Percentiles rank a stretch among this genome's conserved stretches.
Conservation (phyloP, 345 rosid genomes). For the Moricandia moricandioides region DNA sequence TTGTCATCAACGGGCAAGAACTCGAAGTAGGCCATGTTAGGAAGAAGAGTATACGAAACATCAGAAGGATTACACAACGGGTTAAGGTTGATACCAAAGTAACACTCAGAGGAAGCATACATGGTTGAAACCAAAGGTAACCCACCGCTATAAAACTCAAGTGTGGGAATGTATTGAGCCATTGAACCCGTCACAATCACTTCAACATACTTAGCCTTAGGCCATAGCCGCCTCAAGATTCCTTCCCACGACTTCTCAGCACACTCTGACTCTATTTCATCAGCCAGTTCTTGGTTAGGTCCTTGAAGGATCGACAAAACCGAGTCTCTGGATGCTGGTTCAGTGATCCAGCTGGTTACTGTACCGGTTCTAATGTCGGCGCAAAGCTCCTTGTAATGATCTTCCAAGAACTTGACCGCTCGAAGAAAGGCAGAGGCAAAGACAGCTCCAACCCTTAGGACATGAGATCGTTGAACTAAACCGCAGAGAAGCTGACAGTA, state of each 20-base stretch:
- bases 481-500: slow-evolving; percentile 90
- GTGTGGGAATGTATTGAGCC: slow-evolving; percentile 91
- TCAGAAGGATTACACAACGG: slow-evolving; percentile 71
- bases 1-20: slow-evolving; percentile 68
- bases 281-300: slow-evolving; percentile 54
- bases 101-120: slow-evolving; percentile 97
- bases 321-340: slow-evolving; percentile 52
- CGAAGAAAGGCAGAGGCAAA: slow-evolving; percentile 90
- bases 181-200: slow-evolving; percentile 91
- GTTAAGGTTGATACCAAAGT: slow-evolving; percentile 78
- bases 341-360: slow-evolving; percentile 78
- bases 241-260: slow-evolving; percentile 72
- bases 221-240: slow-evolving; percentile 79
- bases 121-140: slow-evolving; percentile 81
- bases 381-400: slow-evolving; percentile 71
- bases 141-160: slow-evolving; percentile 82
- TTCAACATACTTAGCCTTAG: slow-evolving; percentile 80
- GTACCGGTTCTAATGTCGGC: slow-evolving; percentile 63
- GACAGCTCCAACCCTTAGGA: slow-evolving; percentile 80
- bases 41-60: slow-evolving; percentile 87
- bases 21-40: slow-evolving; percentile 94
- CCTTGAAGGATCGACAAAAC: slow-evolving; percentile 45
- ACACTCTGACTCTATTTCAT: slow-evolving; percentile 53
- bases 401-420: slow-evolving; percentile 82
- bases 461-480: slow-evolving; percentile 66